Percentiles rank a stretch among this genome's conserved stretches.
Evolutionary conservation across 495 filamentous ascomycete genomes (phyloP).

Genomic region (Hypoxylon cercidicola): DNA sequence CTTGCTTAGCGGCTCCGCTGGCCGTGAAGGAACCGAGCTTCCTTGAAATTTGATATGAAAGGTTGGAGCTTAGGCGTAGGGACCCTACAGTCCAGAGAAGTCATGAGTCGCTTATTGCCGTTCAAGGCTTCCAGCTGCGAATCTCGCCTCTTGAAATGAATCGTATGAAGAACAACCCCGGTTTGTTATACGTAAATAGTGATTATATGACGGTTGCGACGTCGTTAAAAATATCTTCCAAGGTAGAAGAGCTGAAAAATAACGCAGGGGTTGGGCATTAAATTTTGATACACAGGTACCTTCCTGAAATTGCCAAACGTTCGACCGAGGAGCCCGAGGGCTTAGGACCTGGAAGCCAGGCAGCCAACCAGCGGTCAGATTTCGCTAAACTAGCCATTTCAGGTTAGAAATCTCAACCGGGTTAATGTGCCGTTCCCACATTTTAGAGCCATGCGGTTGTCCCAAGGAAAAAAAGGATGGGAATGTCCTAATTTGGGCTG

Average conservation of each 20-base stretch:
- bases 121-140: background rate
- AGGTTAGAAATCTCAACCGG: slow-evolving; percentile 24
- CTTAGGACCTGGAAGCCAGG: slow-evolving; percentile 28
- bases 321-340: slow-evolving; percentile 17
- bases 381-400: background rate
- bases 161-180: background rate
- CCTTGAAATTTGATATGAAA: slow-evolving; percentile 30
- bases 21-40: slow-evolving; percentile 25
- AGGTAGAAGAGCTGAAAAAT: slow-evolving; percentile 32
- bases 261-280: slow-evolving; percentile 26
- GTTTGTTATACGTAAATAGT: background rate
- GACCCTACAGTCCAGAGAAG: background rate
- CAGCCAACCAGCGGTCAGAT: slow-evolving; percentile 26
- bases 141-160: too few species aligned
- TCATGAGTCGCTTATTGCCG: slow-evolving; percentile 13
- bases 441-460: slow-evolving; percentile 23
- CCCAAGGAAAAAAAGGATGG: slow-evolving; percentile 6
- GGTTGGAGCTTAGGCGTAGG: slow-evolving; percentile 2
- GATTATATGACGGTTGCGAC: background rate
- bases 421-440: slow-evolving; percentile 22
- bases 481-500: slow-evolving; percentile 24
- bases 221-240: background rate
- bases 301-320: slow-evolving; percentile 35
- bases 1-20: slow-evolving; percentile 38
- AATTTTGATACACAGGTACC: slow-evolving; percentile 30